Base-by-base conservation (phyloP, 2,329 filamentous ascomycete species). In the Penicillium sumatraense region DNA sequence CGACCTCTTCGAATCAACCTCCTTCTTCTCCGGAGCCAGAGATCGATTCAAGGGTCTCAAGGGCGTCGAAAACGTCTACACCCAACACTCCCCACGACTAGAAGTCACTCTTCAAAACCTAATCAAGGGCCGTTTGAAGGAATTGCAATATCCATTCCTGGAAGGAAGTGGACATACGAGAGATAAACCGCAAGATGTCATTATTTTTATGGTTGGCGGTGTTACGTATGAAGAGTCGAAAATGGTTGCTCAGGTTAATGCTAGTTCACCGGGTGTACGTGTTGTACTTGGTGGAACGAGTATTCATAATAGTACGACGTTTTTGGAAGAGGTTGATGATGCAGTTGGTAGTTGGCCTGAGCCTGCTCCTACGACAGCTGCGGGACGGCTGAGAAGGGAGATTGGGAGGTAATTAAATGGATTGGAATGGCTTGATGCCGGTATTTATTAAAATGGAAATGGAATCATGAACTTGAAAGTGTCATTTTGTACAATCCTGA, bases 1-100 rank as follows among this genome's bases (percentile, higher is more conserved):
- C 0, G 93, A 98, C 62, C 86, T 98, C 6, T 98, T 99, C 67
- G 93, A 98, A 68, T 89, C 91, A 0, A 86, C 89, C 0, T 93
- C 91, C 4, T 93, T 99, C 61, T 96, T 99, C 75, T 90, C 91
- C 0, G 90, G 90, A 11, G 92, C 93, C 10, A 84, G 91, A 35
- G 91, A 89, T 68, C 87, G 93, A 5, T 92, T 99, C 74, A 96
- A 96, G 69, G 95, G 95, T 0, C 81, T 99, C 13, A 97, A 98
- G 70, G 95, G 95, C 1, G 95, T 99, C 1, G 96, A 99, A 73
- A 99, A 99, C 66, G 95, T 99, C 24, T 99, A 99, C 73, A 99
- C 95, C 0, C 96, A 99, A 72, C 95, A 99, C 73, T 96, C 91
- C 5, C 92, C 96, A 0, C 83, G 91, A 20, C 76, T 99, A 14